phyloP scores from a whole-genome alignment of 305 asterid species.

The Fraxinus ornus region DNA sequence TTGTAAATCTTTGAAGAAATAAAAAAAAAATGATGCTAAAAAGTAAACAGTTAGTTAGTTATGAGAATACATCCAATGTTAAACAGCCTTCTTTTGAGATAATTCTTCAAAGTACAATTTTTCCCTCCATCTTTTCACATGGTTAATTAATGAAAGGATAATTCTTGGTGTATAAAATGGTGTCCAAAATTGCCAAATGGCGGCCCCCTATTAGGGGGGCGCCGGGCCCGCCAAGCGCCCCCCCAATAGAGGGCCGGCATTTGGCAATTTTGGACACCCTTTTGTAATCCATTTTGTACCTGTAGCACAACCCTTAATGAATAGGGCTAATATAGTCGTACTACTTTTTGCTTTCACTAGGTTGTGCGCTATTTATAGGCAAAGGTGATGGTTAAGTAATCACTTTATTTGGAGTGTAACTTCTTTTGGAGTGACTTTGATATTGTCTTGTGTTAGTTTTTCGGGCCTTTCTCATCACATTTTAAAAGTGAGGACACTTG shows the following conservation, averaged over 20 bases:
- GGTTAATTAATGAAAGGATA: too few relatives aligned
- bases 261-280: too few relatives aligned
- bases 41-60: not conserved
- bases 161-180: too few relatives aligned
- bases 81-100: not conserved
- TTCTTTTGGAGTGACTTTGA: not conserved
- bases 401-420: not conserved
- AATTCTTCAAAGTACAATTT: not conserved
- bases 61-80: not conserved
- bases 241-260: too few relatives aligned
- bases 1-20: not conserved
- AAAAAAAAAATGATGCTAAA: not conserved
- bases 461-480: not conserved
- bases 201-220: too few relatives aligned
- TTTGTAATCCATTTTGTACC: too few relatives aligned
- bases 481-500: not conserved
- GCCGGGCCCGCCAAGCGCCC: too few relatives aligned
- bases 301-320: too few relatives aligned
- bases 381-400: not conserved
- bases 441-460: not conserved
- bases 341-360: not conserved
- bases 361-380: not conserved
- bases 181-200: too few relatives aligned
- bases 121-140: not conserved
- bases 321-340: not conserved